Base-by-base conservation (phyloP, 305 asterid genomes). In the Plantago coronopus region DNA sequence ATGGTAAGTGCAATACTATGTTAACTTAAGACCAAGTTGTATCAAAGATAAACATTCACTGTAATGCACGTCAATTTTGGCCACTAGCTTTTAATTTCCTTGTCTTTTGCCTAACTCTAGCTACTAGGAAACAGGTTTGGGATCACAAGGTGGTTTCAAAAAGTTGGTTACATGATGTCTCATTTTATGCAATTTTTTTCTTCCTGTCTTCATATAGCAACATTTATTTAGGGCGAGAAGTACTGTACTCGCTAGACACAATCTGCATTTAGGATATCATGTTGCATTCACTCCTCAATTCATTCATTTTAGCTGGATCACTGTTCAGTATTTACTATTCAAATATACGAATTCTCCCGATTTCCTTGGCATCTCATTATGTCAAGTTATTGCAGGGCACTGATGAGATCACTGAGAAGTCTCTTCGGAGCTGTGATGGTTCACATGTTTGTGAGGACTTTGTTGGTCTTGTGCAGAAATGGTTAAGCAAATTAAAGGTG, bases 401-500 rank as follows among this genome's bases (percentile, higher is more conserved):
- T 62, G 95, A 89, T 64, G 99, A 94, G 83, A 94, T 89, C 54
- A 74, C 71, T 59, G 93, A 87, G 57, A 94, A 84, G 79, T 83
- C 97, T 47, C 96, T 94, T 54, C 67, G 55, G 62, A 83, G 81
- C 68, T 53, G n/a, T 57, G 94, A 89, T 78, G 91, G 95, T 61
- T 78, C 94, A 69, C 74, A 72, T 45, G 67, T 70, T 67, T 94
- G 95, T 63, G 86, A 83, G 63, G 98, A 94, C 77, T 89, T 94
- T 59, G 89, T 94, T 70, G 72, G 83, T 74, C 76, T 72, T 74
- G 96, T 73, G 64, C 95, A 85, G 69, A 55, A 80, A 50, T 89
- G 97, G 96, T 74, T 94, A 65, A 76, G 74, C 62, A 89, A 89
- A 74, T 68, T 94, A 66, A 87, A 89, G 97, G 99, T 94, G 49